Percentiles rank a stretch among this genome's conserved stretches.
phyloP scores from a whole-genome alignment of 352 stramenopile species.

The Pythium angustatum region DNA sequence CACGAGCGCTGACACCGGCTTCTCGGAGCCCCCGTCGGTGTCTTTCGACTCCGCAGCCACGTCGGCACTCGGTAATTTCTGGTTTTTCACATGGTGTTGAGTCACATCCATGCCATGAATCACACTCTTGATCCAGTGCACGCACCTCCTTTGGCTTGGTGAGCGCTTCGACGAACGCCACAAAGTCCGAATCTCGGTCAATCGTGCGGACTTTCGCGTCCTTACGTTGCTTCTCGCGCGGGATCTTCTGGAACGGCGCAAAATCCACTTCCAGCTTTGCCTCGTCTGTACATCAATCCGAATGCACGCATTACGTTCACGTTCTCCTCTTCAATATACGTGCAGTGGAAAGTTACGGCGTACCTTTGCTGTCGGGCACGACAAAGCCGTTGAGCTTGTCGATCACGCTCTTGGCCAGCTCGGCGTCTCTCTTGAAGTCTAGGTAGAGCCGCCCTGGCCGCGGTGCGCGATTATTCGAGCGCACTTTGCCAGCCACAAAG shows the following conservation, averaged over 20 bases:
- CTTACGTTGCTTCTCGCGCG: slow-evolving; percentile 77
- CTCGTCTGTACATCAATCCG: slow-evolving; percentile 11
- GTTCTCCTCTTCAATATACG: no score
- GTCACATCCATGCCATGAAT: background rate
- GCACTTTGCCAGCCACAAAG: slow-evolving; percentile 57
- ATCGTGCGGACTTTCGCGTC: slow-evolving; percentile 78
- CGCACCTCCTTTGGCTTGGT: slow-evolving; percentile 63
- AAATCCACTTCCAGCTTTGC: slow-evolving; percentile 60
- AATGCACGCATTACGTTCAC: background rate
- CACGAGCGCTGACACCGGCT: slow-evolving; percentile 71
- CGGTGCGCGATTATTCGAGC: slow-evolving; percentile 53
- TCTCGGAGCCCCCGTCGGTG: slow-evolving; percentile 48
- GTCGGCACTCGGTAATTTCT: slow-evolving; percentile 80
- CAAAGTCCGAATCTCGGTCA: slow-evolving; percentile 68
- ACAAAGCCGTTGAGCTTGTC: slow-evolving; percentile 49
- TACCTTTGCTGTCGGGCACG: slow-evolving; percentile 42
- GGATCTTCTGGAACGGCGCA: slow-evolving; percentile 79
- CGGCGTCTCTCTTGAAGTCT: slow-evolving; percentile 69
- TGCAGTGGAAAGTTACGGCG: background rate
- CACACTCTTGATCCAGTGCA: background rate
- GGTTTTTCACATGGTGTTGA: background rate
- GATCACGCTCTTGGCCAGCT: slow-evolving; percentile 52
- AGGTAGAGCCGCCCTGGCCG: slow-evolving; percentile 63
- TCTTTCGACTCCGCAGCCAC: slow-evolving; percentile 54
- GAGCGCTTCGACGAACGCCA: slow-evolving; percentile 75